These are phyloP conservation scores for Metschnikowia picachoensis DNA, from an alignment of 805 yeast genomes.

Conservation along the genomic window DNA sequence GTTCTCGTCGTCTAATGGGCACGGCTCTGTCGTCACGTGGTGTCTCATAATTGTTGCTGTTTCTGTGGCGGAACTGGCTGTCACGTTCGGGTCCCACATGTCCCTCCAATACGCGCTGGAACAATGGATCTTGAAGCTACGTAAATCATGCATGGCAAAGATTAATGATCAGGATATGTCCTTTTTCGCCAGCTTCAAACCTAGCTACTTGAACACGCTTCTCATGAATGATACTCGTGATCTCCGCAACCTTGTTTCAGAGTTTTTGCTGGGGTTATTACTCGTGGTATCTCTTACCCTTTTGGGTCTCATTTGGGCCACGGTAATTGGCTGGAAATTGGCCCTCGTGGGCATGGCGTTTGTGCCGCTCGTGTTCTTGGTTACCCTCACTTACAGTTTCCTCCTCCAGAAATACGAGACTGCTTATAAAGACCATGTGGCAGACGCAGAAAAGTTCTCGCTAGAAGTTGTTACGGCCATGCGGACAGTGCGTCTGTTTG, in stretches of 20 bases:
- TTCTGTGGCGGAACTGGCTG: conserved; percentile 59
- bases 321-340: conserved; percentile 79
- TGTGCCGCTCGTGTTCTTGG: conserved; percentile 56
- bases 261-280: conserved; percentile 52
- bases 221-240: conserved; percentile 82
- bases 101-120: conserved; percentile 61
- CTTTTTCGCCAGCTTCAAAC: conserved; percentile 47
- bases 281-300: conserved; percentile 52
- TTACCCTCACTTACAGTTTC: conserved; percentile 50
- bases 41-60: conserved; percentile 73
- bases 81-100: conserved; percentile 48
- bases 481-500: conserved; percentile 58
- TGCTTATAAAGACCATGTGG: conserved; percentile 52
- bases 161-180: conserved; percentile 49
- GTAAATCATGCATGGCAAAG: conserved; percentile 45
- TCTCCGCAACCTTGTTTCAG: conserved; percentile 59
- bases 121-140: conserved; percentile 54
- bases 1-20: conserved; percentile 11
- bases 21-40: conserved; percentile 17
- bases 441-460: conserved; percentile 46
- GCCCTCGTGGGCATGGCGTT: conserved; percentile 78
- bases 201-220: conserved; percentile 59
- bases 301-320: conserved; percentile 74
- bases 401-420: conserved; percentile 55
- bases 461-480: conserved; percentile 57